These are phyloP conservation scores for Shiraia sp. DNA, from an alignment of 2,329 filamentous ascomycete species.

Conservation along the genomic window DNA sequence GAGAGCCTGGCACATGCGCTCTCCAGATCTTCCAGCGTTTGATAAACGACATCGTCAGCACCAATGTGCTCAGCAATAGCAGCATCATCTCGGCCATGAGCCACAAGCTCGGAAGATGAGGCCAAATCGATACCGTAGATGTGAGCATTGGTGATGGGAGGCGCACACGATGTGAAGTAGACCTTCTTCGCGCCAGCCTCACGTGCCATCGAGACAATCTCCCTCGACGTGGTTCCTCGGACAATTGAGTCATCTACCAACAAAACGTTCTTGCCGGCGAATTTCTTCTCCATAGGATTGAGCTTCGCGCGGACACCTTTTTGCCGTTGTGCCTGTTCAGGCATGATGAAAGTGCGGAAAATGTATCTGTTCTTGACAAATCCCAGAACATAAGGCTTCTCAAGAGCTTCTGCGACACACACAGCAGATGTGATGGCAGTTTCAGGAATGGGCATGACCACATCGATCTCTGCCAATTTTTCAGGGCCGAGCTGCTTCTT, in stretches of 20 bases:
- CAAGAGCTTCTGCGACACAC: slow-evolving; percentile 72
- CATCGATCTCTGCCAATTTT: slow-evolving; percentile 75
- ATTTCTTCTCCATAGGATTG: slow-evolving; percentile 83
- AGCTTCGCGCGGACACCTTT: slow-evolving; percentile 90
- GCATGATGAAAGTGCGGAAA: slow-evolving; percentile 86
- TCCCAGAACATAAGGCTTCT: slow-evolving; percentile 77
- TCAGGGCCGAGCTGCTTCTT: slow-evolving; percentile 68
- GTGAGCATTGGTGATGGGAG: slow-evolving; percentile 81
- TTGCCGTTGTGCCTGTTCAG: slow-evolving; percentile 77
- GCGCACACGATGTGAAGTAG: slow-evolving; percentile 80
- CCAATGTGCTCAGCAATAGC: slow-evolving; percentile 70
- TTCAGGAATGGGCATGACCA: slow-evolving; percentile 81
- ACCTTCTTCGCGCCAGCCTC: slow-evolving; percentile 83
- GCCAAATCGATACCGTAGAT: slow-evolving; percentile 83
- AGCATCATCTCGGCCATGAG: slow-evolving; percentile 65
- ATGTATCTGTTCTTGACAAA: slow-evolving; percentile 92
- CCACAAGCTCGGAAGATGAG: slow-evolving; percentile 71
- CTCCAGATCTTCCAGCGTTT: slow-evolving; percentile 77
- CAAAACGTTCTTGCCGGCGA: slow-evolving; percentile 76
- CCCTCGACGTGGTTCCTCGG: slow-evolving; percentile 77
- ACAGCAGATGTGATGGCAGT: slow-evolving; percentile 82
- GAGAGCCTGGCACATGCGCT: slow-evolving; percentile 75
- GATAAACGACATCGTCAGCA: slow-evolving; percentile 76
- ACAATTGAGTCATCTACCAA: slow-evolving; percentile 92
- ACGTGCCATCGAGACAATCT: slow-evolving; percentile 81